Evolutionary conservation across 2,329 filamentous ascomycete species (phyloP), one percentile per base, ranked within the genome.

Genomic region (Tolypocladium nubicola): DNA sequence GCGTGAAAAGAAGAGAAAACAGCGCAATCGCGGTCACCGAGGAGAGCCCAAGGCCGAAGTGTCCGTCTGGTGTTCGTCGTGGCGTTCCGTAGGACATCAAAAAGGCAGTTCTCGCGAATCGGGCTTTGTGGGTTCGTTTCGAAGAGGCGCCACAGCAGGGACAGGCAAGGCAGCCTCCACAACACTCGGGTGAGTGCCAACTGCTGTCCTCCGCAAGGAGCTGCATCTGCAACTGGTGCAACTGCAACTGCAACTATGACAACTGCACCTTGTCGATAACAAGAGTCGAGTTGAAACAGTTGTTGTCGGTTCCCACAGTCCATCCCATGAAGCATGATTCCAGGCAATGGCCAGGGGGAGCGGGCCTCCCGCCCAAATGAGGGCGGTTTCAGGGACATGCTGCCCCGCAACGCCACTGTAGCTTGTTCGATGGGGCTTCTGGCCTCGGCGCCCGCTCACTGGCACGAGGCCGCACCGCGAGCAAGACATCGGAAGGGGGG

Each of bases 331-430:
- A 30, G 30, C 21, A 13, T 45, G 4, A 16, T 45, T 45, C 43
- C 6, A 26, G 43, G 43, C 21, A 49, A 14, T 33, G 47, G 47
- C 47, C 47, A 30, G 14, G 16, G 16, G 30, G 9, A 11, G 16
- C 3, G 16, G 3, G 8, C 3, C 16, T 16, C 26, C 30, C 1
- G 19, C 19, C 19, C 56, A 60, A 55, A 60, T 58, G 57, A 58
- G 52, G 52, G 52, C 33, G 33, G 57, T 60, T 60, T 58, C 59
- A 60, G 59, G 58, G 47, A 55, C 47, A 41, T 45, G 13, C 16
- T 49, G 21, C 54, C 54, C 59, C 59, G 41, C 59, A 55, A 30
- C 21, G 40, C 35, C 43, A 43, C 23, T 16, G 52, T 53, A 53
- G 54, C 56, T 56, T 60, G 57, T 60, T 56, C 38, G 38, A 45